These are phyloP conservation scores for Echinosophora koreensis DNA, from an alignment of 306 rosid species.

Conservation along the genomic window DNA sequence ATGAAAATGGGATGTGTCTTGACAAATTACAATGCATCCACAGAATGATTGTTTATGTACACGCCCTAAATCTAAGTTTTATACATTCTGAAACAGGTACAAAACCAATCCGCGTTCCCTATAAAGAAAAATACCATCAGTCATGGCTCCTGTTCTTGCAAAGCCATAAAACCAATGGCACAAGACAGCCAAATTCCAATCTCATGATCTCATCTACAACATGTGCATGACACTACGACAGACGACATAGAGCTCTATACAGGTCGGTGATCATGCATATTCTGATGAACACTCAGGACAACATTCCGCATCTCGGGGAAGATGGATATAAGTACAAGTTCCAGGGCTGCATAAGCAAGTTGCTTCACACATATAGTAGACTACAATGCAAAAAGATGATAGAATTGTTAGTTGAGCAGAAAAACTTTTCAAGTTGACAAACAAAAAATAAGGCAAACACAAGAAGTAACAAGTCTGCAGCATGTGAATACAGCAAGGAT, in stretches of 20 bases:
- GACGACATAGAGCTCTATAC: slow-evolving; percentile 48
- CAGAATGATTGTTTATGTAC: slow-evolving; percentile 50
- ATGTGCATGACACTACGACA: slow-evolving; percentile 31
- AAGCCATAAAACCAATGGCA: slow-evolving; percentile 35
- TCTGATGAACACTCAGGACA: slow-evolving; percentile 68
- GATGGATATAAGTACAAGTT: slow-evolving; percentile 70
- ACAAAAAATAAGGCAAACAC: background rate
- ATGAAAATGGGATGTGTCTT: slow-evolving; percentile 41
- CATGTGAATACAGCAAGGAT: slow-evolving; percentile 41
- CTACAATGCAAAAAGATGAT: slow-evolving; percentile 47
- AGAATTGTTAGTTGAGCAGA: slow-evolving; percentile 39
- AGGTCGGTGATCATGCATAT: slow-evolving; percentile 54
- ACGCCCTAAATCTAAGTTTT: slow-evolving; percentile 54
- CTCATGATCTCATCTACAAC: slow-evolving; percentile 39
- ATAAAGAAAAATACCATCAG: background rate
- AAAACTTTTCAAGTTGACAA: background rate
- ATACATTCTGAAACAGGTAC: slow-evolving; percentile 39
- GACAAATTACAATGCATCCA: slow-evolving; percentile 33
- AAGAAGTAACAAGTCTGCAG: background rate
- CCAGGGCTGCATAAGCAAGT: slow-evolving; percentile 82
- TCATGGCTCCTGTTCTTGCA: background rate
- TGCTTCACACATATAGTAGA: slow-evolving; percentile 87
- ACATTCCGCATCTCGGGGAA: slow-evolving; percentile 88
- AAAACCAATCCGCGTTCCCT: slow-evolving; percentile 17
- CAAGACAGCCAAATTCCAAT: slow-evolving; percentile 38